phyloP scores from a whole-genome alignment of 1,139 yeast genomes.

The Keqinozyma sinolaborantium region DNA sequence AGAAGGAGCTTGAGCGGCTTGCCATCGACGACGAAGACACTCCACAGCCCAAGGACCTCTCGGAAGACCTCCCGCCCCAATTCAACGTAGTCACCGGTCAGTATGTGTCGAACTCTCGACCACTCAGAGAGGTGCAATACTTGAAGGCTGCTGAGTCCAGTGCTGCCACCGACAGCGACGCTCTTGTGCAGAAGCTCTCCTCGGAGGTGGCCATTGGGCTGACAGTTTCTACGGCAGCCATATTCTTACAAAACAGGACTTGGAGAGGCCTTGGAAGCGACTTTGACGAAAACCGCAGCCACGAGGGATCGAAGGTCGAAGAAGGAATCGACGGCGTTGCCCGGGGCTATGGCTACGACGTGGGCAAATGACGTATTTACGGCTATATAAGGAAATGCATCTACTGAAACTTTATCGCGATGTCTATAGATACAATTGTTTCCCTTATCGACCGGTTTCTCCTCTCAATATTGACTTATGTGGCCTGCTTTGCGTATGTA shows the following conservation, averaged over 20 bases:
- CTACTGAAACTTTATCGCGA: not conserved
- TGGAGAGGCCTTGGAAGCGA: constrained; percentile 97
- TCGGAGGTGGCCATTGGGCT: constrained; percentile 63
- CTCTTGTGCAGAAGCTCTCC: constrained; percentile 57
- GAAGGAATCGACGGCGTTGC: constrained; percentile 88
- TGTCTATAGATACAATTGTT: not conserved
- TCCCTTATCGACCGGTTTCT: not conserved
- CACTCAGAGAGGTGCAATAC: constrained; percentile 67
- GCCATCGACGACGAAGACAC: constrained; percentile 15
- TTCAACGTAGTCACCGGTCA: constrained; percentile 89
- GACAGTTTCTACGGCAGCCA: constrained; percentile 89
- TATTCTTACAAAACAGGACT: constrained; percentile 61
- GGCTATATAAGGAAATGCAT: not conserved
- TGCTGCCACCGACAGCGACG: constrained; percentile 17
- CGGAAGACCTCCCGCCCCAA: constrained; percentile 70
- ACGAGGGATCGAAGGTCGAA: constrained; percentile 70
- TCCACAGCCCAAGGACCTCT: constrained; percentile 17
- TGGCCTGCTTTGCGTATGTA: not conserved
- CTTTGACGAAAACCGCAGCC: constrained; percentile 39
- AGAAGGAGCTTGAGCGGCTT: constrained; percentile 28
- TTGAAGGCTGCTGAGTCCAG: constrained; percentile 48
- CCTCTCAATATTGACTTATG: not conserved
- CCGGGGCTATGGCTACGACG: constrained; percentile 61
- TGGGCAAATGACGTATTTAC: constrained; percentile 3
- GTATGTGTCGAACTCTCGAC: constrained; percentile 64